Conservation (phyloP, 352 stramenopile genomes). For the Pythium apleroticum region DNA sequence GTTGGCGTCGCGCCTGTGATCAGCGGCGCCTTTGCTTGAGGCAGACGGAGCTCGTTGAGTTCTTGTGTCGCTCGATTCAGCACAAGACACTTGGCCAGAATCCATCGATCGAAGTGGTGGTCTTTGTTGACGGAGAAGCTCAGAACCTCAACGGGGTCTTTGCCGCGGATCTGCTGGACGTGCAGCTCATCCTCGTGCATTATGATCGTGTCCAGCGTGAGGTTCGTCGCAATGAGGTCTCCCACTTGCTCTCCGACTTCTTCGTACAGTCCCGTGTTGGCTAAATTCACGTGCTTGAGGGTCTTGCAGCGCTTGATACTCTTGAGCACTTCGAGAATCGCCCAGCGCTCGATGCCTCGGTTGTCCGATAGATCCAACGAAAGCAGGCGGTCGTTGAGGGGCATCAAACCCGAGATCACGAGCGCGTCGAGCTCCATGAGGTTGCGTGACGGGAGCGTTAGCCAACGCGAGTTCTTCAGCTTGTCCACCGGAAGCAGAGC, state of each 20-base stretch:
- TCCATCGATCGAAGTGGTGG: constrained; percentile 66
- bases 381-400: constrained; percentile 51
- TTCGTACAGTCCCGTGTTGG: constrained; percentile 57
- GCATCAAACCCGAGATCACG: constrained; percentile 56
- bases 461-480: constrained; percentile 61
- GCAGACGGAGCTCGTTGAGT: constrained; percentile 55
- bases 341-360: constrained; percentile 43
- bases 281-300: constrained; percentile 50
- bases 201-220: constrained; percentile 57
- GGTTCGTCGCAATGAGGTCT: constrained; percentile 57
- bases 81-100: constrained; percentile 62
- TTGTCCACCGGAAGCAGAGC: constrained; percentile 61
- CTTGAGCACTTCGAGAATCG: constrained; percentile 51
- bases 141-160: constrained; percentile 32
- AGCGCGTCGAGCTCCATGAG: constrained; percentile 65
- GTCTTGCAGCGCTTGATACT: constrained; percentile 55
- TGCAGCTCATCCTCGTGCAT: constrained; percentile 45
- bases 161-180: constrained; percentile 59
- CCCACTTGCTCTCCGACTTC: constrained; percentile 59
- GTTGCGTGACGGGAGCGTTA: constrained; percentile 34
- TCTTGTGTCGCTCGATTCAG: constrained; percentile 64
- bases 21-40: constrained; percentile 14
- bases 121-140: constrained; percentile 26
- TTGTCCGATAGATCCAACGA: constrained; percentile 73
- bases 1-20: constrained; percentile 17